Conservation (phyloP, 106 monocot genomes). For the Dioscorea alata region DNA sequence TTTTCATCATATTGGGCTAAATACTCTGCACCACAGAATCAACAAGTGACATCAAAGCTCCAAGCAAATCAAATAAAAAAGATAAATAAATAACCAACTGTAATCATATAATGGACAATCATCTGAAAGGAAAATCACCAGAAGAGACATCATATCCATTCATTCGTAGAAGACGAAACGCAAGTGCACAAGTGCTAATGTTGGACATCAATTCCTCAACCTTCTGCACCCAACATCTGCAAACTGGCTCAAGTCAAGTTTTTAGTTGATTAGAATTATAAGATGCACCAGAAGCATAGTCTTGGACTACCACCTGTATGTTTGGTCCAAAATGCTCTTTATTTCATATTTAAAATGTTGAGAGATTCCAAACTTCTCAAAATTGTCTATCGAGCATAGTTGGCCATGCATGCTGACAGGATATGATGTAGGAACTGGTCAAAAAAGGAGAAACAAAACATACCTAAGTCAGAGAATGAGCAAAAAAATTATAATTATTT, state of each 20-base stretch:
- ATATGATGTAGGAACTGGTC: conserved; percentile 69
- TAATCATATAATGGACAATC: neutral
- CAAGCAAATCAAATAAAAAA: neutral
- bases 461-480: neutral
- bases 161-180: conserved; percentile 82
- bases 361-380: conserved; percentile 71
- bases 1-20: conserved; percentile 41
- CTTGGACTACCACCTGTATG: conserved; percentile 47
- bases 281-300: neutral
- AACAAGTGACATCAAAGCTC: neutral
- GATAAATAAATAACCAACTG: neutral
- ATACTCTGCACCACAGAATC: conserved; percentile 28
- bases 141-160: conserved; percentile 81
- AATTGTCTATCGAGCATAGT: conserved; percentile 51
- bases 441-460: neutral
- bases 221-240: conserved; percentile 66
- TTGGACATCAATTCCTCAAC: conserved; percentile 72
- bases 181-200: conserved; percentile 54
- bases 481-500: neutral
- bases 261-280: neutral
- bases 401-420: conserved; percentile 41
- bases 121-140: conserved; percentile 24
- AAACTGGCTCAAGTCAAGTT: conserved; percentile 17
- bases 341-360: conserved; percentile 52
- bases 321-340: conserved; percentile 54